These are phyloP conservation scores for Circinella minor DNA, from an alignment of 371 early-diverging fungal genomes.

Conservation along the genomic window DNA sequence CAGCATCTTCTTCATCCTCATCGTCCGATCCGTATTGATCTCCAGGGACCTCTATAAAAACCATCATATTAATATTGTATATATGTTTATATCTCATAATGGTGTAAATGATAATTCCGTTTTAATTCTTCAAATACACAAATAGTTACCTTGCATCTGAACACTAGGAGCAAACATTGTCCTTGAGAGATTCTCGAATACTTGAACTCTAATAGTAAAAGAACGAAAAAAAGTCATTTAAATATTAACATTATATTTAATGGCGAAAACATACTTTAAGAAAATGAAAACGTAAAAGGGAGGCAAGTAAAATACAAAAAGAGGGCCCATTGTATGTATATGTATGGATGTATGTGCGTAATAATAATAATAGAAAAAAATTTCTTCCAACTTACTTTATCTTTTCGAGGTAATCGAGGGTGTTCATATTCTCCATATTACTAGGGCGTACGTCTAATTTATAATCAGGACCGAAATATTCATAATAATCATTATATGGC, in stretches of 20 bases:
- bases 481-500: constrained; percentile 76
- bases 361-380: background rate
- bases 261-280: no score
- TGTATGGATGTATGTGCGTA: background rate
- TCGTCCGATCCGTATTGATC: constrained; percentile 55
- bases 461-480: constrained; percentile 88
- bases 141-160: constrained; percentile 52
- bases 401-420: constrained; percentile 81
- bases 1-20: constrained; percentile 55
- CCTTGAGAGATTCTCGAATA: constrained; percentile 79
- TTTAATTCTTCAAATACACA: background rate
- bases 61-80: no score
- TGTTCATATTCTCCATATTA: constrained; percentile 92
- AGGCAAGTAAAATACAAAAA: background rate
- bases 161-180: constrained; percentile 81
- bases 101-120: no score
- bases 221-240: no score
- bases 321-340: background rate
- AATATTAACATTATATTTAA: no score
- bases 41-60: constrained; percentile 44
- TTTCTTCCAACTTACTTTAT: constrained; percentile 44
- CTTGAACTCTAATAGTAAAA: constrained; percentile 33
- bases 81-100: background rate
- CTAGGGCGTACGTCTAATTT: constrained; percentile 83
- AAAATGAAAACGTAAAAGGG: no score